phyloP scores from a whole-genome alignment of 78 protist genomes.

The Andalucia godoyi region DNA sequence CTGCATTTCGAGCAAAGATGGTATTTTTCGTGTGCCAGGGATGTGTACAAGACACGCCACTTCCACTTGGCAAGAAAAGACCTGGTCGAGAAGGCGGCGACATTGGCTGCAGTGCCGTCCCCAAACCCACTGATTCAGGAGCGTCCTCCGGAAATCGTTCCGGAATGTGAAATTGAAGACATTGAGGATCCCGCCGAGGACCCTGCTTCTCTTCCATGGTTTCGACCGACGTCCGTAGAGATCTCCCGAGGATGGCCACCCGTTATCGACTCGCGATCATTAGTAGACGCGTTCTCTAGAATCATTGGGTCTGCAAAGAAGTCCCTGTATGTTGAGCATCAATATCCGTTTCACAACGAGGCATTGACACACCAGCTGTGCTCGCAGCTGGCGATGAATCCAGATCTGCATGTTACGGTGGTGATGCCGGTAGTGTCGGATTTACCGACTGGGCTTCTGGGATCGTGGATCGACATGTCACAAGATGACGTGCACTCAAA shows the following conservation, averaged over 20 bases:
- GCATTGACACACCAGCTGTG: conserved; percentile 47
- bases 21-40: conserved; percentile 38
- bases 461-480: conserved; percentile 45
- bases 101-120: too few relatives aligned
- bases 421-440: conserved; percentile 49
- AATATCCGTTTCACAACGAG: conserved; percentile 53
- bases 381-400: conserved; percentile 33
- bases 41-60: background rate
- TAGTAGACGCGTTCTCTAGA: conserved; percentile 33
- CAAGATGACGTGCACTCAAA: conserved; percentile 36
- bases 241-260: conserved; percentile 47
- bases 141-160: too few relatives aligned
- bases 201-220: background rate
- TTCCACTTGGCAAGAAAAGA: background rate
- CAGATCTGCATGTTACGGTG: conserved; percentile 31
- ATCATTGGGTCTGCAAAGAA: conserved; percentile 44
- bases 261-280: conserved; percentile 27
- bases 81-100: too few relatives aligned
- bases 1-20: conserved; percentile 48
- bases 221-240: conserved; percentile 18
- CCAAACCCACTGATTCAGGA: too few relatives aligned
- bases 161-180: background rate
- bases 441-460: conserved; percentile 48
- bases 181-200: background rate
- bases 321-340: conserved; percentile 44